These are phyloP conservation scores for Trichoderma brevicompactum DNA, from an alignment of 2,329 filamentous ascomycete species.

Conservation along the genomic window DNA sequence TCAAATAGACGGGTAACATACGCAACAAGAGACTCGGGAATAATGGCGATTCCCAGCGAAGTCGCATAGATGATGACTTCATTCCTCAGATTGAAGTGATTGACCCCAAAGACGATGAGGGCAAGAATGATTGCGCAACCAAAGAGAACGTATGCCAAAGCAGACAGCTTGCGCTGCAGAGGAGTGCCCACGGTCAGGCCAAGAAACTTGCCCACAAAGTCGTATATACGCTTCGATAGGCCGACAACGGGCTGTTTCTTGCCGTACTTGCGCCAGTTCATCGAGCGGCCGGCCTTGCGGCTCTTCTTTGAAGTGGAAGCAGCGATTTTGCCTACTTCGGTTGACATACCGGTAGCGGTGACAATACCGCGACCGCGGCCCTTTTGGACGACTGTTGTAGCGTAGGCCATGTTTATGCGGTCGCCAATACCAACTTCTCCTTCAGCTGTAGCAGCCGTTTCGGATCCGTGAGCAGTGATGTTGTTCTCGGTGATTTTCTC, in stretches of 20 bases:
- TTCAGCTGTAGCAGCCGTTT: constrained; percentile 49
- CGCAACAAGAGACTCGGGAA: constrained; percentile 68
- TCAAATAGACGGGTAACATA: constrained; percentile 38
- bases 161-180: constrained; percentile 76
- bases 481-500: constrained; percentile 64
- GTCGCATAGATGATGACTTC: constrained; percentile 64
- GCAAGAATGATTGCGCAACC: constrained; percentile 66
- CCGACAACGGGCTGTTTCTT: constrained; percentile 55
- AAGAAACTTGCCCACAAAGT: constrained; percentile 61
- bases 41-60: constrained; percentile 64
- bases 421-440: constrained; percentile 69
- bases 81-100: constrained; percentile 55
- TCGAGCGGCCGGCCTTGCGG: constrained; percentile 58
- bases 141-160: constrained; percentile 77
- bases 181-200: constrained; percentile 72
- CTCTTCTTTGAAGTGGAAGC: constrained; percentile 57
- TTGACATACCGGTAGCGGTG: constrained; percentile 71
- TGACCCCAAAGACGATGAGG: constrained; percentile 62
- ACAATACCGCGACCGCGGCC: constrained; percentile 75
- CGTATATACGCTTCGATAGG: constrained; percentile 51
- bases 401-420: constrained; percentile 74
- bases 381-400: constrained; percentile 73
- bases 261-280: constrained; percentile 59
- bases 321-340: constrained; percentile 73
- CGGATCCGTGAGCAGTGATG: constrained; percentile 51